A percentile compares a stretch with the other conserved stretches of the same genome.
phyloP scores from a whole-genome alignment of 1,284 basidiomycete genomes.

The Naganishia sp. region DNA sequence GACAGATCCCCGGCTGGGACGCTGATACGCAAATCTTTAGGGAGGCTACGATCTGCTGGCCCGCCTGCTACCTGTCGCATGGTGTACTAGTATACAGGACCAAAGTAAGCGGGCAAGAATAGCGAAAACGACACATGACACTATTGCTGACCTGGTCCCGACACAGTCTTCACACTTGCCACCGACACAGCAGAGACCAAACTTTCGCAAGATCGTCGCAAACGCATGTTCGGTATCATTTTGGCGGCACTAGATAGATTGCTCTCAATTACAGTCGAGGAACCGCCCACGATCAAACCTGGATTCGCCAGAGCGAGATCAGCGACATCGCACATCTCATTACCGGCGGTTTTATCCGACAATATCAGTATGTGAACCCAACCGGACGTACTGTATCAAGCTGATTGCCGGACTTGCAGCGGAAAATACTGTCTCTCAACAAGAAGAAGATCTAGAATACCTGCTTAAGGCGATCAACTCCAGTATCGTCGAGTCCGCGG shows the following conservation, averaged over 20 bases:
- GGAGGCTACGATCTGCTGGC: constrained; percentile 51
- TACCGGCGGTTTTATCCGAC: constrained; percentile 2
- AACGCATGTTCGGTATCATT: constrained; percentile 37
- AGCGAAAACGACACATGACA: background rate
- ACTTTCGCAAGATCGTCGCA: constrained; percentile 32
- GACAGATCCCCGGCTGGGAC: background rate
- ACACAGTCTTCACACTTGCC: constrained; percentile 29
- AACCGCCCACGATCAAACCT: constrained; percentile 30
- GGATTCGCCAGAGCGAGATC: constrained; percentile 8
- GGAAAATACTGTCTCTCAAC: background rate
- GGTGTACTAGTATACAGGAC: constrained; percentile 44
- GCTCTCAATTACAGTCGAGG: constrained; percentile 42
- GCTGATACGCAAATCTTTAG: constrained; percentile 32
- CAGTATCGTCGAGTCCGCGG: constrained; percentile 28
- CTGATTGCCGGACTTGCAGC: background rate
- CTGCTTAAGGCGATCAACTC: constrained; percentile 42
- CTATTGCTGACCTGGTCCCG: background rate
- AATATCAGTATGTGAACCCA: background rate
- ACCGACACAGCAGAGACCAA: constrained; percentile 38
- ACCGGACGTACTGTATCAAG: background rate
- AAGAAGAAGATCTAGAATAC: constrained; percentile 37
- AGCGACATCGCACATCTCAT: constrained; percentile 11
- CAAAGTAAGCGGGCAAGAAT: constrained; percentile 30
- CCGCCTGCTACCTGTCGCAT: constrained; percentile 42
- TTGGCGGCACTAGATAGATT: constrained; percentile 45